Base-by-base conservation (phyloP, 2,329 filamentous ascomycete species). In the Penicillium psychrosexuale region DNA sequence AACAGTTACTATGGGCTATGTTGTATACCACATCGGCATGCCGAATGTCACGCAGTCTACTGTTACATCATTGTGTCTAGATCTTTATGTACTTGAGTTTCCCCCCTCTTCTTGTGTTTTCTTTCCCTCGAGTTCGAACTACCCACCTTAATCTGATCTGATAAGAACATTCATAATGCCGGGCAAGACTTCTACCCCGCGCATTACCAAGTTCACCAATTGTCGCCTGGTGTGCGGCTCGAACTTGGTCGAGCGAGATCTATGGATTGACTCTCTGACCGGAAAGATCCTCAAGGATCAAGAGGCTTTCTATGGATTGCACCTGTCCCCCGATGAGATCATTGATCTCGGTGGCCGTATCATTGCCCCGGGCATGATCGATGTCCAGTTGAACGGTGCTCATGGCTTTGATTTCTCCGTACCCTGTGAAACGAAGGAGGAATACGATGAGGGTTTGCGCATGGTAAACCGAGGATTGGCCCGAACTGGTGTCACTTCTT, bases 341-440 rank as follows among this genome's bases (percentile, higher is more conserved):
- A 80, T 96, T 64, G 85, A 97, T 67, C 84, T 97, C 1, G 84
- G 85, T 48, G 90, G 91, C 55, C 90, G 90, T 65, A 93, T 96
- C 61, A 72, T 97, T 19, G 85, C 89, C 0, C 91, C 92, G 0
- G 92, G 92, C 27, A 82, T 97, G 68, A 94, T 97, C 64, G 92
- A 97, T 62, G 88, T 88, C 49, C 92, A 97, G 73, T 85, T 97
- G 63, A 97, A 97, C 67, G 92, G 92, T 45, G 91, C 89, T 9
- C 93, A 91, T 66, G 91, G 91, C 53, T 95, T 96, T 78, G 93
- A 96, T 77, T 96, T 95, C 72, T 94, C 90, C 1, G 79, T 91
- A 9, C 84, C 89, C n/a, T 80, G 73, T 33, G 72, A 86, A 15
- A 84, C 88, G 65, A 84, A 82, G 73, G 75, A 79, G 30, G 79